Conservation (phyloP, 306 rosid genomes). For the Vigna radiata region DNA sequence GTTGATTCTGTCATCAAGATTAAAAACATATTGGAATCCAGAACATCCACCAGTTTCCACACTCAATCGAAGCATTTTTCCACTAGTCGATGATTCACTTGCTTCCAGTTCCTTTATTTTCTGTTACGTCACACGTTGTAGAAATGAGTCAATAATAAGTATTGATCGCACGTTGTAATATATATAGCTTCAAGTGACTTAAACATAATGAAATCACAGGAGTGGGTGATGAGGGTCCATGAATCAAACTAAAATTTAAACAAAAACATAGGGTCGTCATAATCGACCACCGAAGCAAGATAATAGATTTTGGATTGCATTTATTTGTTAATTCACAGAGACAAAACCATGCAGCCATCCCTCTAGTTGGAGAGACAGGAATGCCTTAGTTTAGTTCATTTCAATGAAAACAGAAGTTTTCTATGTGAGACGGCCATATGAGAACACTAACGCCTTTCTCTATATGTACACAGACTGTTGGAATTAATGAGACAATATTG, state of each 20-base stretch:
- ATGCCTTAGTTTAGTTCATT: background rate
- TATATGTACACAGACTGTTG: too few relatives aligned
- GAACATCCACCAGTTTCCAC: constrained; percentile 99
- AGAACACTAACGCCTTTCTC: background rate
- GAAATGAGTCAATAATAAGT: background rate
- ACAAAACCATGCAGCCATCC: background rate
- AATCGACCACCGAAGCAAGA: background rate
- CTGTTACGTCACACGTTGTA: constrained; percentile 46
- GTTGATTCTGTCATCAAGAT: constrained; percentile 70
- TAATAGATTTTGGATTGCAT: background rate
- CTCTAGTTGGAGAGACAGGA: background rate
- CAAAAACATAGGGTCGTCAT: background rate
- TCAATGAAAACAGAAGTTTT: background rate
- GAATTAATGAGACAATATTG: background rate
- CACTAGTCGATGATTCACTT: constrained; percentile 53
- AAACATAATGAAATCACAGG: background rate
- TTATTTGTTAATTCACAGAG: background rate
- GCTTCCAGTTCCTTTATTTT: constrained; percentile 78
- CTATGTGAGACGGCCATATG: background rate
- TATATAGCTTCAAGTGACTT: background rate
- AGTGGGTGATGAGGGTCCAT: background rate
- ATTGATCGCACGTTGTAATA: background rate
- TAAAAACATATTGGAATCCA: constrained; percentile 93
- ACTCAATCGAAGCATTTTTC: constrained; percentile 78
- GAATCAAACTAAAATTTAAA: background rate